Base-by-base conservation (phyloP, 2,329 filamentous ascomycete species). In the Colletotrichum godetiae region DNA sequence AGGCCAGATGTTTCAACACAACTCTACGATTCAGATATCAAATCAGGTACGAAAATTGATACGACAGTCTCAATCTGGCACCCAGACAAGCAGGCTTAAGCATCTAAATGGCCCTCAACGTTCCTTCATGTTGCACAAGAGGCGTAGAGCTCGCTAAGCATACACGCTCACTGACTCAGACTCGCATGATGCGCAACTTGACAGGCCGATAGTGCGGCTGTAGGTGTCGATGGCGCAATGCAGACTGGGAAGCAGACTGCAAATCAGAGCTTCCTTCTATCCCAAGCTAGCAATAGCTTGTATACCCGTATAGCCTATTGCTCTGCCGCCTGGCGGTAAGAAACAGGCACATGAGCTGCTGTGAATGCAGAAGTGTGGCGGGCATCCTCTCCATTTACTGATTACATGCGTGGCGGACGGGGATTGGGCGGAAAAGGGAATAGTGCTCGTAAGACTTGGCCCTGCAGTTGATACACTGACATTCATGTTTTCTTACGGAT, bases 281-380 rank as follows among this genome's bases (percentile, higher is more conserved):
- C n/a, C 56, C 53, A 22, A 64, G 53, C 66, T 55, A 69, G 58
- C 33, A 62, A 31, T 62, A 46, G 53, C 29, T 15, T 64, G 52
- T 68, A 52, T 64, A 4, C 19, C 42, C 55, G 58, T 58, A 68
- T 42, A 67, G 33, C 29, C n/a, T 29, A 35, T n/a, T n/a, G 42
- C 19, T n/a, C 19, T n/a, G 15, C 42, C 8, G 27, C 49, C 8
- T 15, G 35, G 52, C 37, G 49, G 22, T 24, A 35, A 27, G 19
- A 22, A 61, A 5, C 8, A 11, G 42, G 33, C 46, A 59, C 53
- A 56, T 67, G 15, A 56, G 52, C 19, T 31, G 49, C 49, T 15
- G 31, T 22, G 11, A 37, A 35, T 57, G 62, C 22, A 11, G 42
- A n/a, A 11, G 31, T 31, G 33, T 56, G 49, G 22, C 61, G 33